Evolutionary conservation across 192 early-diverging fungal species (phyloP).

Genomic region (Entophlyctis luteolus): DNA sequence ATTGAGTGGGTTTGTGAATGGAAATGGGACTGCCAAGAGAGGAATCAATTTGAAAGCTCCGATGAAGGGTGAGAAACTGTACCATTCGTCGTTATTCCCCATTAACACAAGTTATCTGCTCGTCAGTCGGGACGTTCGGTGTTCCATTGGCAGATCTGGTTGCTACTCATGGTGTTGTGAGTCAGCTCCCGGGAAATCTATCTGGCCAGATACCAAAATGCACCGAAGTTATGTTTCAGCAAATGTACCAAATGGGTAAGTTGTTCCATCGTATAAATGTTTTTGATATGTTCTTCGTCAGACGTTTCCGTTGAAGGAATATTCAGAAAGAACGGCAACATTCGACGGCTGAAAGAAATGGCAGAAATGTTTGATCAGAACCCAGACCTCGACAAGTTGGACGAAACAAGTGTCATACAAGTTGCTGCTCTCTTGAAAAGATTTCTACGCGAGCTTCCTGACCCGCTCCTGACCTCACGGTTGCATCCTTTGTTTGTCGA

Average conservation of each 20-base stretch:
- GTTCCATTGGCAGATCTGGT: constrained; percentile 80
- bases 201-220: constrained; percentile 77
- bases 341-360: constrained; percentile 80
- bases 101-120: constrained; percentile 14
- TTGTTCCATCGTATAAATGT: background rate
- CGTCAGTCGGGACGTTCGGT: constrained; percentile 90
- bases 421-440: constrained; percentile 94
- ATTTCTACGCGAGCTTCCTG: constrained; percentile 92
- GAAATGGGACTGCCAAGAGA: too few relatives aligned
- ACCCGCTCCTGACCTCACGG: constrained; percentile 87
- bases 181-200: background rate
- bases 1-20: too few relatives aligned
- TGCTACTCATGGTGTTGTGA: constrained; percentile 68
- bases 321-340: constrained; percentile 98
- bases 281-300: constrained; percentile 7
- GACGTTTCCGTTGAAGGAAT: constrained; percentile 88
- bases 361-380: constrained; percentile 83
- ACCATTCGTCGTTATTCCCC: too few relatives aligned
- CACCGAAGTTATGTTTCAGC: constrained; percentile 74
- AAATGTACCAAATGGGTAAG: constrained; percentile 70
- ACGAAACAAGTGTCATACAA: constrained; percentile 74
- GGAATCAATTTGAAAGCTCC: too few relatives aligned
- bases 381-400: constrained; percentile 38
- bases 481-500: constrained; percentile 81
- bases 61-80: too few relatives aligned